A percentile compares a stretch with the other conserved stretches of the same genome.
phyloP scores from a whole-genome alignment of 148 eudicot species.

The Gaultheria prostrata region DNA sequence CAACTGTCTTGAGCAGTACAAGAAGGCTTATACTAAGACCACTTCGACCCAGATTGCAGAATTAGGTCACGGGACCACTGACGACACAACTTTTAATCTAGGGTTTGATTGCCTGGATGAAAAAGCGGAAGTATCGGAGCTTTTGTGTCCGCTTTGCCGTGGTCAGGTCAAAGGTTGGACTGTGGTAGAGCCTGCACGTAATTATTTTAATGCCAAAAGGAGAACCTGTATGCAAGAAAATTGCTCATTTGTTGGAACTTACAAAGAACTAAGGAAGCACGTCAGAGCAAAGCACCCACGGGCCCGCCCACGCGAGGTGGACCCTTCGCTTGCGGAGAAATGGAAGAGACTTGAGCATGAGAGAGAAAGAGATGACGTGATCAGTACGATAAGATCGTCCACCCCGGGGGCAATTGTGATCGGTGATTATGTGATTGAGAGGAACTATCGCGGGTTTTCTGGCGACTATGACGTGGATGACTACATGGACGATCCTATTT shows the following conservation, averaged over 20 bases:
- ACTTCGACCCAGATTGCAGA: conserved; percentile 24
- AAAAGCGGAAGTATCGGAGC: conserved; percentile 43
- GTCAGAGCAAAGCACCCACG: conserved; percentile 61
- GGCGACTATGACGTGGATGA: conserved; percentile 39
- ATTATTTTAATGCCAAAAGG: conserved; percentile 54
- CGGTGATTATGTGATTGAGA: conserved; percentile 79
- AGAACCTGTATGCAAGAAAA: conserved; percentile 69
- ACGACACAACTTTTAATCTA: conserved; percentile 14
- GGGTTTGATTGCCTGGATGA: conserved; percentile 25
- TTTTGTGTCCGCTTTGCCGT: conserved; percentile 81
- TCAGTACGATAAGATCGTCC: conserved; percentile 57
- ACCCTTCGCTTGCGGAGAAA: conserved; percentile 68
- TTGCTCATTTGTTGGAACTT: conserved; percentile 67
- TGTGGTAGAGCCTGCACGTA: conserved; percentile 63
- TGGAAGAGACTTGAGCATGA: conserved; percentile 74
- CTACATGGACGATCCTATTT: conserved; percentile 36
- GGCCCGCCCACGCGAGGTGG: conserved; percentile 72
- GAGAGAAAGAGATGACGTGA: conserved; percentile 61
- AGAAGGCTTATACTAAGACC: conserved; percentile 47
- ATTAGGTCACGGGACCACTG: conserved; percentile 2
- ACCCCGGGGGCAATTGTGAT: conserved; percentile 65
- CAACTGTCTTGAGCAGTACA: conserved; percentile 50
- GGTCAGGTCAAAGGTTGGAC: conserved; percentile 94
- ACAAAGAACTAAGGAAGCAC: conserved; percentile 68
- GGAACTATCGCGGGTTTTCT: conserved; percentile 32